Evolutionary conservation across 495 filamentous ascomycete genomes (phyloP), one percentile per base, ranked within the genome.

Genomic region (Penicillium diatomitis): DNA sequence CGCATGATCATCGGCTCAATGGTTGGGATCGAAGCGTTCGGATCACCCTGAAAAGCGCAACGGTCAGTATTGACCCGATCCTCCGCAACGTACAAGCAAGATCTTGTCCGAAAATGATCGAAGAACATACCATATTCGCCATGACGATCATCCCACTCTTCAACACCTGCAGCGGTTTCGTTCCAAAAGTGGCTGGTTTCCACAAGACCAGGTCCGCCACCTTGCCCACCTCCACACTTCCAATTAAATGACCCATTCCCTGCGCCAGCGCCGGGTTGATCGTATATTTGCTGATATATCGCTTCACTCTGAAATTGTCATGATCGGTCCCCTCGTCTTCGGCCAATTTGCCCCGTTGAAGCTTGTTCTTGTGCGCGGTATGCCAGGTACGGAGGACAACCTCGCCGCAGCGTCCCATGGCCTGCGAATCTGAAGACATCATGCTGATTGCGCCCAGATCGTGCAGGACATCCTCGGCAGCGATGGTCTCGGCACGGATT

Each of bases 361-460:
- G 58, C 67, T 95, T 96, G 62, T 98, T 98, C 78, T 98, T 98
- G 69, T 95, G 90, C 1, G 92, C 92, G 3, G 92, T 98, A 66
- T 96, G 88, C 92, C 92, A 98, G 0, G 94, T 98, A 9, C 92
- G 81, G 41, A 95, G 73, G 51, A 98, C 82, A 40, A 98, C 92
- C 67, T 98, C 92, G 47, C 92, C 92, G 63, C 88, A 94, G 39
- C 92, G 85, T 46, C 92, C 92, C 92, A 98, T 98, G 43, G 92
- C 92, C 68, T 98, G 92, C 10, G 87, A 92, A 70, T 98, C 92
- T 3, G 84, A 89, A 41, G 82, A 87, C 91, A 98, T 96, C 94
- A 98, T 98, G 63, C 82, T 87, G 70, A 98, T 96, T 33, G 92
- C 92, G 39, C 92, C 92, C 0, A 96, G 72, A 54, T 98, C 92